Base-by-base conservation (phyloP, 2,329 filamentous ascomycete species). In the Paramyrothecium roridum region DNA sequence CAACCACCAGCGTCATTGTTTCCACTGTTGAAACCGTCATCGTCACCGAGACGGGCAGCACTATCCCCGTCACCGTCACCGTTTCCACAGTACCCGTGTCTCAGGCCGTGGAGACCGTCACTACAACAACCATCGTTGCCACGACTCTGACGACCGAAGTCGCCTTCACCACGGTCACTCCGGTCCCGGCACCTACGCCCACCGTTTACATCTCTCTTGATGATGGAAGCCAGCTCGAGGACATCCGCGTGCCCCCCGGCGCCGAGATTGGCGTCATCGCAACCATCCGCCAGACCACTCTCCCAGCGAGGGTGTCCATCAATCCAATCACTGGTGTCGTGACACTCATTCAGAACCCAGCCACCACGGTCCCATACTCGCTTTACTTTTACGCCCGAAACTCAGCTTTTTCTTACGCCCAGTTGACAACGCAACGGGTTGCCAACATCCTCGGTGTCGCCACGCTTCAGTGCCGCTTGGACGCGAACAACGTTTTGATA, bases 1-100 rank as follows among this genome's bases (percentile, higher is more conserved):
- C 59, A 23, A 46, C 53, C 50, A 61, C 60, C 10, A 52, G 43
- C 13, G 40, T 54, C 16, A 45, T 59, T 33, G 57, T 51, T 22
- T 51, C 54, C 16, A 54, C 54, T 2, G 50, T 52, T n/a, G 22
- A 50, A 17, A 54, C 59, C 47, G 43, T 60, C 23, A 53, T 58
- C 16, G 50, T 60, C 46, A 54, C 51, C n/a, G 30, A 46, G 49
- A 55, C 22, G 17, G 57, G 52, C 16, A 46, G 19, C 12, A 26
- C 56, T 19, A 50, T 53, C 53, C n/a, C 47, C 17, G 54, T 56
- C 10, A 53, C 52, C 19, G 52, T 45, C 16, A 54, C 46, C 10
- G 50, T 50, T 30, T 43, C 53, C 13, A 52, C 53, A 17, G 22
- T 48, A 11, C 21, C 55, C 6, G 34, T 51, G 10, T 52, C 50